Evolutionary conservation across 2,329 filamentous ascomycete genomes (phyloP).

Genomic region (Clarireedia monteithiana): DNA sequence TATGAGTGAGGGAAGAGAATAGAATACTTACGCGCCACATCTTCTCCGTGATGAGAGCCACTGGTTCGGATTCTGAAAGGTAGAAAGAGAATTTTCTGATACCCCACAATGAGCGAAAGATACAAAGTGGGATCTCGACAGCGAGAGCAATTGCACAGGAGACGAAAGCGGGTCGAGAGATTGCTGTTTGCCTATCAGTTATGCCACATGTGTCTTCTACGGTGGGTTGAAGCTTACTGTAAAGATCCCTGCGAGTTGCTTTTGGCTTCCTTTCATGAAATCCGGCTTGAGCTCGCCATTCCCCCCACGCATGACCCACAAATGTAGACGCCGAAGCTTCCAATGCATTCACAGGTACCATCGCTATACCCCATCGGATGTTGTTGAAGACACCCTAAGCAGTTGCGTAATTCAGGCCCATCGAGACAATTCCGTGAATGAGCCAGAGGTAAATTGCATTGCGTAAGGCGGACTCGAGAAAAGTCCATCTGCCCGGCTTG

Average conservation of each 20-base stretch:
- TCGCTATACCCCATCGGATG: conserved; percentile 66
- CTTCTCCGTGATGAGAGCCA: conserved; percentile 51
- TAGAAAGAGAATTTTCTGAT: conserved; percentile 54
- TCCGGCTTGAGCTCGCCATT: conserved; percentile 34
- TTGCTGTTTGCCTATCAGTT: conserved; percentile 17
- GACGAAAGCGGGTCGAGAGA: conserved; percentile 44
- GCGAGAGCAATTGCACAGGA: conserved; percentile 45
- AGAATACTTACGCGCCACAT: conserved; percentile 39
- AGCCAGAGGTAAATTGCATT: conserved; percentile 68
- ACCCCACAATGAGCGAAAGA: conserved; percentile 54
- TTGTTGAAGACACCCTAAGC: conserved; percentile 70
- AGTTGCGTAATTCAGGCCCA: conserved; percentile 59
- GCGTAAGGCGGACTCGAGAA: conserved; percentile 56
- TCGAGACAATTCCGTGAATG: conserved; percentile 52
- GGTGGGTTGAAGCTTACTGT: conserved; percentile 18
- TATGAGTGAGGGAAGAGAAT: no score
- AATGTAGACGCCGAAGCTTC: conserved; percentile 60
- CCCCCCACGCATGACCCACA: conserved; percentile 59
- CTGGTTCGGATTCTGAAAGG: conserved; percentile 47
- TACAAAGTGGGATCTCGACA: conserved; percentile 54
- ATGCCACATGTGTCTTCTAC: not conserved
- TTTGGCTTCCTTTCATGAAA: conserved; percentile 23
- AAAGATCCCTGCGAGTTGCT: conserved; percentile 28
- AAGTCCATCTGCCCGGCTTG: conserved; percentile 50
- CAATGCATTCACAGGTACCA: conserved; percentile 61